Conservation (phyloP, 169 alveolate genomes). For the Ichthyophthirius multifiliis region DNA sequence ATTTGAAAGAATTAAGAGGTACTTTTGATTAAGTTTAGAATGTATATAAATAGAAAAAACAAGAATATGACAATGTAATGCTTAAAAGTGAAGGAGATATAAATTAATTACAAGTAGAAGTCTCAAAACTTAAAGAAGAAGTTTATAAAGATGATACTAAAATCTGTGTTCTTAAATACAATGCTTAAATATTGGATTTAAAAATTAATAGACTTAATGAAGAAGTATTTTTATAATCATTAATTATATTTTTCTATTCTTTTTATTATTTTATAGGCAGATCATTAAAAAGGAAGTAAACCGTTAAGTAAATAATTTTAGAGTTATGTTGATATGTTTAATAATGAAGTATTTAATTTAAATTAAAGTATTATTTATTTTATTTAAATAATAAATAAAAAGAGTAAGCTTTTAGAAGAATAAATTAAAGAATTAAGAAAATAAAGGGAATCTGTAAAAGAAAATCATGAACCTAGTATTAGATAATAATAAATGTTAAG, state of each 20-base stretch:
- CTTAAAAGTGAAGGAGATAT: conserved; percentile 25
- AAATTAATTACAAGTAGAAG: conserved; percentile 19
- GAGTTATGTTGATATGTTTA: conserved; percentile 23
- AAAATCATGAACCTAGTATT: conserved; percentile 31
- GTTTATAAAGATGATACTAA: conserved; percentile 32
- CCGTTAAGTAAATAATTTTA: conserved; percentile 11
- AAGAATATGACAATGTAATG: conserved; percentile 32
- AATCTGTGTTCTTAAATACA: conserved; percentile 14
- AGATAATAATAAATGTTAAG: conserved; percentile 24
- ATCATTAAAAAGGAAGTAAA: conserved; percentile 18
- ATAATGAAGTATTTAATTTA: background rate
- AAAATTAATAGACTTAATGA: conserved; percentile 30
- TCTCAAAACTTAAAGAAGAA: conserved; percentile 41
- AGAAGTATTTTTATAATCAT: conserved; percentile 2
- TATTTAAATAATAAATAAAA: background rate
- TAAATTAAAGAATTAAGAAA: conserved; percentile 15
- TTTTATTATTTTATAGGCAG: background rate
- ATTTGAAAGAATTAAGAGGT: background rate
- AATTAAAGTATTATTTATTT: no score
- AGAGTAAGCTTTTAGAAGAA: conserved; percentile 20
- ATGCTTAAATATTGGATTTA: background rate
- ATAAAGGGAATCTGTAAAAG: conserved; percentile 34
- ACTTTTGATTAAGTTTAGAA: no score
- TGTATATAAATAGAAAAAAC: conserved; percentile 25
- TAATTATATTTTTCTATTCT: background rate